Percentiles rank a stretch among this genome's conserved stretches.
phyloP scores from a whole-genome alignment of 305 asterid species.

The Fraxinus sp. region DNA sequence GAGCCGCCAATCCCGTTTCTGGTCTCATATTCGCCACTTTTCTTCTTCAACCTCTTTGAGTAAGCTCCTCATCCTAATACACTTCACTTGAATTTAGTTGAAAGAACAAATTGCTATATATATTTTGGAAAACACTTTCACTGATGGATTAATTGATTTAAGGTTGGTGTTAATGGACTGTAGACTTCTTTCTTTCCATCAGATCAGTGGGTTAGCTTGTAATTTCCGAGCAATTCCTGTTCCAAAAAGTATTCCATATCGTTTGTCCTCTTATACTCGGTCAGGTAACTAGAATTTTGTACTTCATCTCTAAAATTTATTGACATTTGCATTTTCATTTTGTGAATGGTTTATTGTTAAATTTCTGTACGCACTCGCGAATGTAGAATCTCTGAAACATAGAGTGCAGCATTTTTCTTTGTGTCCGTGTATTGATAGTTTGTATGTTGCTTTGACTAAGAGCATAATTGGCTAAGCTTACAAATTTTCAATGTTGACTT shows the following conservation, averaged over 20 bases:
- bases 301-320: not conserved
- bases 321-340: not conserved
- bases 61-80: not conserved
- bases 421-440: not conserved
- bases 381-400: not conserved
- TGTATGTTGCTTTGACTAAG: not conserved
- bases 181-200: conserved; percentile 52
- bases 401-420: not conserved
- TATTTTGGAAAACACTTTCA: not conserved
- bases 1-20: not conserved
- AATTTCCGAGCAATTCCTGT: conserved; percentile 30
- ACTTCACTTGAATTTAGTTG: not conserved
- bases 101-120: not conserved
- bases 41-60: not conserved
- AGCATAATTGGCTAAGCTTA: not conserved
- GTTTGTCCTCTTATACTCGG: conserved; percentile 27
- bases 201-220: conserved; percentile 39
- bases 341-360: not conserved
- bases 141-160: conserved; percentile 25
- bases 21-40: not conserved
- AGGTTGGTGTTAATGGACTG: conserved; percentile 69
- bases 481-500: not conserved
- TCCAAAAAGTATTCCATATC: conserved; percentile 28
- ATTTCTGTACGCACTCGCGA: not conserved
- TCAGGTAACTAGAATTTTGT: conserved; percentile 40